Evolutionary conservation across 352 stramenopile genomes (phyloP).

Genomic region (Phytophthora cajani): DNA sequence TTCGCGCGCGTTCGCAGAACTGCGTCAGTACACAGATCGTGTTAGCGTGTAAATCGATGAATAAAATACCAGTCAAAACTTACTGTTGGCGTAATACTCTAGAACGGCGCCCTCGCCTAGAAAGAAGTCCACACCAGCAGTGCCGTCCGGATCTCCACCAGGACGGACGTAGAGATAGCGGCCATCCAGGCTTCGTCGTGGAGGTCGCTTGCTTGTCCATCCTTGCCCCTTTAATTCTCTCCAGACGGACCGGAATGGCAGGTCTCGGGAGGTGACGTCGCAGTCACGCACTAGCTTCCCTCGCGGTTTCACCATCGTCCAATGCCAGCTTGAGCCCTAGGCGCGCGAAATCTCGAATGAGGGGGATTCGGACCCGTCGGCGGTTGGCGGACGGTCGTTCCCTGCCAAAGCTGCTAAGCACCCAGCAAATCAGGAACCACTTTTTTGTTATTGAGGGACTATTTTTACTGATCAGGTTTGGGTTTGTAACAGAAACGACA

Average conservation of each 20-base stretch:
- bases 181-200: not conserved
- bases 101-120: not conserved
- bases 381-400: not conserved
- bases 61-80: no score
- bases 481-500: no score
- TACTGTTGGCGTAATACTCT: not conserved
- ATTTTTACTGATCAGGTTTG: no score
- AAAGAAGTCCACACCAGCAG: not conserved
- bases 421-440: not conserved
- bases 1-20: not conserved
- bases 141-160: not conserved
- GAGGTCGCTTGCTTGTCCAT: not conserved
- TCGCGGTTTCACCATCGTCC: not conserved
- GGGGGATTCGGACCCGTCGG: not conserved
- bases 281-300: not conserved
- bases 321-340: not conserved
- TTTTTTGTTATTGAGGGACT: not conserved
- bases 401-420: not conserved
- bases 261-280: not conserved
- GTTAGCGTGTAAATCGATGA: not conserved
- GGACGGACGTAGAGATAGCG: not conserved
- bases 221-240: no score
- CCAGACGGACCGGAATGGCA: not conserved
- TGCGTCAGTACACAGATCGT: not conserved
- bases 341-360: not conserved